Conservation (phyloP, 2,329 filamentous ascomycete genomes). For the Exophiala sp. region DNA sequence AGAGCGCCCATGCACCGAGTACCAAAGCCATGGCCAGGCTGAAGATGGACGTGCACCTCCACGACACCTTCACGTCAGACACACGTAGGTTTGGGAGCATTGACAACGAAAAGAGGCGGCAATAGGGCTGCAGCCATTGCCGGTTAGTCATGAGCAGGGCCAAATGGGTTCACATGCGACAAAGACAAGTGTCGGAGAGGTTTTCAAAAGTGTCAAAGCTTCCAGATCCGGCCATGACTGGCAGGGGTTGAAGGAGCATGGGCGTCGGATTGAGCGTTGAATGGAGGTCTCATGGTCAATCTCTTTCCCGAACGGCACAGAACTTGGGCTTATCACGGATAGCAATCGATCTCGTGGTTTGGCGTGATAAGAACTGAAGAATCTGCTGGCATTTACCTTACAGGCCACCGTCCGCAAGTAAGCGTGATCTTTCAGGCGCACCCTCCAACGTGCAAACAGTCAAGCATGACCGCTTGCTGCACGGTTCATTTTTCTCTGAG, state of each 20-base stretch:
- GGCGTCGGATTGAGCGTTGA: neutral
- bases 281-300: neutral
- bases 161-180: neutral
- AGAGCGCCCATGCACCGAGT: neutral
- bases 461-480: too few relatives aligned
- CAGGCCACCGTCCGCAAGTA: too few relatives aligned
- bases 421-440: too few relatives aligned
- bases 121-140: neutral
- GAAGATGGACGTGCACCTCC: neutral
- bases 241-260: neutral
- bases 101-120: neutral
- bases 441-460: too few relatives aligned
- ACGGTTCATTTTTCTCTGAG: too few relatives aligned
- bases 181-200: neutral
- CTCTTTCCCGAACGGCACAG: neutral
- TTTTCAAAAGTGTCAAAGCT: neutral
- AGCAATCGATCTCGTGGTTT: too few relatives aligned
- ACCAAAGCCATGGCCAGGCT: neutral
- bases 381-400: too few relatives aligned
- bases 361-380: too few relatives aligned
- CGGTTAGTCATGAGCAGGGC: neutral
- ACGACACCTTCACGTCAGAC: constrained; percentile 7
- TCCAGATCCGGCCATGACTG: neutral
- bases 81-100: neutral
- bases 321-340: neutral